Conservation (phyloP, 768 basidiomycete genomes). For the Tricholoma bakamatsutake region DNA sequence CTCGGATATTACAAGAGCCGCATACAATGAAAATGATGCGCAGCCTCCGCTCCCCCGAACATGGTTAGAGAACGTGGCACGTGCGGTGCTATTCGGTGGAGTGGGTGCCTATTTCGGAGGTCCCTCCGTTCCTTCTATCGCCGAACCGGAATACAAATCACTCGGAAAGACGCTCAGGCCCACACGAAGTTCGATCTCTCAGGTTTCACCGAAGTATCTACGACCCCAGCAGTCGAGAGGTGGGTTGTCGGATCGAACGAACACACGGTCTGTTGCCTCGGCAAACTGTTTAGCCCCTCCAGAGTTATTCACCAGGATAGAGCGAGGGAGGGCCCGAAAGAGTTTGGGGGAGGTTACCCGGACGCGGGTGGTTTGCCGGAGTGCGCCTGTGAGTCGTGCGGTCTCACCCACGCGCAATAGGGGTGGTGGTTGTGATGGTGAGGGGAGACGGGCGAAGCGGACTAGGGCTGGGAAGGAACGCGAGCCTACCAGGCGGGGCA, state of each 20-base stretch:
- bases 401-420: slow-evolving; percentile 36
- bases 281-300: slow-evolving; percentile 25
- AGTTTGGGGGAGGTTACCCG: slow-evolving; percentile 40
- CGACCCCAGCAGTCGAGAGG: slow-evolving; percentile 15
- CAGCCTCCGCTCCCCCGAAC: slow-evolving; percentile 56
- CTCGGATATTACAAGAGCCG: slow-evolving; percentile 13
- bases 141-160: background rate
- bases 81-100: slow-evolving; percentile 53
- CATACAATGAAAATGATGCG: slow-evolving; percentile 22
- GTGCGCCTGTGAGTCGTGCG: slow-evolving; percentile 62
- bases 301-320: slow-evolving; percentile 30
- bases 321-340: slow-evolving; percentile 27
- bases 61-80: slow-evolving; percentile 71
- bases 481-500: slow-evolving; percentile 19
- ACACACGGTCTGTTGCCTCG: slow-evolving; percentile 9
- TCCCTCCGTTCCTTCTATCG: slow-evolving; percentile 16
- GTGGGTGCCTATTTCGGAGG: slow-evolving; percentile 41
- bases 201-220: slow-evolving; percentile 19
- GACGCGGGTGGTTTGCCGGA: slow-evolving; percentile 59
- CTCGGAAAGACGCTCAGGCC: slow-evolving; percentile 22
- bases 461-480: slow-evolving; percentile 16
- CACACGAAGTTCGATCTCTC: slow-evolving; percentile 37
- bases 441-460: slow-evolving; percentile 12
- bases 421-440: slow-evolving; percentile 11
- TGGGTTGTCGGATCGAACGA: slow-evolving; percentile 33